These are phyloP conservation scores for Yamadazyma diddensiae DNA, from an alignment of 1,139 yeast species.

Conservation along the genomic window DNA sequence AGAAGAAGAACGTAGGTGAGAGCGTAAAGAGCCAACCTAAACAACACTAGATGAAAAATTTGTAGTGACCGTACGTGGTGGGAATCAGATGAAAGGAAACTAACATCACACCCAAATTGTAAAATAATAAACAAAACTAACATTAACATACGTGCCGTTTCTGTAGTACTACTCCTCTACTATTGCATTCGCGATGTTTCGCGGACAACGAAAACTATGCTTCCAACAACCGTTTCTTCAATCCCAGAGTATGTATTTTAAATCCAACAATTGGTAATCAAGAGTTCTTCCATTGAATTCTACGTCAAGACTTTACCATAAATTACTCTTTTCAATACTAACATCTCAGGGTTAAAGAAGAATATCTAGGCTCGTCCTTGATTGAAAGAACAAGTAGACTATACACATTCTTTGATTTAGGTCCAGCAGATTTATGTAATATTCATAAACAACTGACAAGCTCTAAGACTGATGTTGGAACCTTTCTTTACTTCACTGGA, in stretches of 20 bases:
- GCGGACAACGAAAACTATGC: conserved; percentile 29
- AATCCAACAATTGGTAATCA: neutral
- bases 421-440: conserved; percentile 91
- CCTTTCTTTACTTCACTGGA: conserved; percentile 56
- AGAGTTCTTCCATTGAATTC: neutral
- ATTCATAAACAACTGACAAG: conserved; percentile 46
- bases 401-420: conserved; percentile 52
- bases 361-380: conserved; percentile 47
- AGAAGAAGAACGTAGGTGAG: conserved; percentile 3
- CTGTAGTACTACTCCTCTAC: too few species aligned
- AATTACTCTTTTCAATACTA: conserved; percentile 11
- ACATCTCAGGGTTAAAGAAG: conserved; percentile 42
- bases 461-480: conserved; percentile 47
- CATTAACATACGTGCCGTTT: too few species aligned
- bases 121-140: too few species aligned
- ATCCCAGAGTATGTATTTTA: conserved; percentile 40
- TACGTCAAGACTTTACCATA: too few species aligned
- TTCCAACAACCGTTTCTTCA: conserved; percentile 43
- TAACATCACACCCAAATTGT: too few species aligned
- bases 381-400: conserved; percentile 53
- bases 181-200: too few species aligned
- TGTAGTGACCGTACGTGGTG: too few species aligned
- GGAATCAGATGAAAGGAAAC: too few species aligned
- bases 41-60: neutral
- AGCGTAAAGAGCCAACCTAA: neutral